Evolutionary conservation across 768 basidiomycete species (phyloP), one percentile per base, ranked within the genome.

Genomic region (Pulveroboletus sp.): DNA sequence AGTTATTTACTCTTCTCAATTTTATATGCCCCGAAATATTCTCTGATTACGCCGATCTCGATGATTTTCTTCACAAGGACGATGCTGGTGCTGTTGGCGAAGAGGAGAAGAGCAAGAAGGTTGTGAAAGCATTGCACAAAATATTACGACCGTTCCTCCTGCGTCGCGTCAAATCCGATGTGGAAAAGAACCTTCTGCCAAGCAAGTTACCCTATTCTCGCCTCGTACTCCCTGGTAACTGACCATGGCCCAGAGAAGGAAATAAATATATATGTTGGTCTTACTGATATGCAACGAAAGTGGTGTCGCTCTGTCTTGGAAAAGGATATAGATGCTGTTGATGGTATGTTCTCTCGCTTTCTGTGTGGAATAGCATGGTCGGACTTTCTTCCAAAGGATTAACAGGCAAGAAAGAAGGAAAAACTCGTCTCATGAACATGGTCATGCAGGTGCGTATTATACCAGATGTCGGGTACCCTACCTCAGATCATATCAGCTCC

Each of bases 311-410:
- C 84, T 2, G 87, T 99, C 7, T 69, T 98, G 50, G 93, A 97
- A 71, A 98, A 98, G 72, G 95, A 98, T 65, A 97, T 99, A 49
- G 95, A 98, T 62, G 95, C 95, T 8, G 96, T 99, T 36, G 97
- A 97, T 63, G 93, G 93, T 82, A 50, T 39, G 78, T 66, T 28
- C 15, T 27, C 33, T 28, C 14, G 2, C 26, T 11, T 11, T 15
- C 8, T 42, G 13, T 6, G 14, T 8, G 10, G 1, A 28, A 33
- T 27, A 3, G 8, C 17, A 38, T 24, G 40, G 28, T 43, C 40
- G 33, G 47, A 52, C 2, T 4, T 35, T 26, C 4, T 18, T 11
- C 17, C 1, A 21, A 53, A 90, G 89, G 91, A 36, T 73, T 93
- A 30, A 90, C 91, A 2, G 93, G 94, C 8, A 97, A 96, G 79